Conservation (phyloP, 495 filamentous ascomycete species). For the Podospora fimiseda region DNA sequence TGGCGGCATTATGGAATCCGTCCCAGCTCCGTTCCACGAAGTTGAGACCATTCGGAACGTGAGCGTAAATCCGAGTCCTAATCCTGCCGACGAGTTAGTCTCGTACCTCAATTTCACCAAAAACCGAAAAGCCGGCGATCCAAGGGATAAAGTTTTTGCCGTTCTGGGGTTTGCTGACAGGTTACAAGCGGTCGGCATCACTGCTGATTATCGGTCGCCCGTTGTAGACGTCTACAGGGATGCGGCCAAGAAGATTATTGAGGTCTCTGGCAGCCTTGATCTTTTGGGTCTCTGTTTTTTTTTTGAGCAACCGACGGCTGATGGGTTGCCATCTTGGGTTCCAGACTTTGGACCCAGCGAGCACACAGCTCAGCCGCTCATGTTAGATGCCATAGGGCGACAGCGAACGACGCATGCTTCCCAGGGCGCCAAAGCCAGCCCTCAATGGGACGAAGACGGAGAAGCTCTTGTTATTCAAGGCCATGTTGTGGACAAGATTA, state of each 20-base stretch:
- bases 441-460: constrained; percentile 2
- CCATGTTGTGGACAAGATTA: constrained; percentile 5
- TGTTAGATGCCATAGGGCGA: background rate
- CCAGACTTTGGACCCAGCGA: constrained; percentile 3
- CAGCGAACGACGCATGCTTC: constrained; percentile 9
- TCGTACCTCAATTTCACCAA: constrained; percentile 2
- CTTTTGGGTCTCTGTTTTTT: constrained; percentile 5
- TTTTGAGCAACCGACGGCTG: background rate
- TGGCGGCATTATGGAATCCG: background rate
- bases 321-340: constrained; percentile 10
- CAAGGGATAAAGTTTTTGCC: constrained; percentile 28
- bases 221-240: constrained; percentile 3
- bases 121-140: constrained; percentile 21
- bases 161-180: constrained; percentile 21
- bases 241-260: constrained; percentile 1
- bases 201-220: constrained; percentile 1
- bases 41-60: background rate
- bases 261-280: constrained; percentile 4
- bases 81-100: constrained; percentile 7
- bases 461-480: constrained; percentile 6
- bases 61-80: background rate
- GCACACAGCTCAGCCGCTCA: background rate
- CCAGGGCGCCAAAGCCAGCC: background rate
- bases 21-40: background rate
- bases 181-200: background rate